A percentile compares a stretch with the other conserved stretches of the same genome.
These are phyloP conservation scores for Clathrospora elynae DNA, from an alignment of 2,329 filamentous ascomycete genomes.

Conservation along the genomic window DNA sequence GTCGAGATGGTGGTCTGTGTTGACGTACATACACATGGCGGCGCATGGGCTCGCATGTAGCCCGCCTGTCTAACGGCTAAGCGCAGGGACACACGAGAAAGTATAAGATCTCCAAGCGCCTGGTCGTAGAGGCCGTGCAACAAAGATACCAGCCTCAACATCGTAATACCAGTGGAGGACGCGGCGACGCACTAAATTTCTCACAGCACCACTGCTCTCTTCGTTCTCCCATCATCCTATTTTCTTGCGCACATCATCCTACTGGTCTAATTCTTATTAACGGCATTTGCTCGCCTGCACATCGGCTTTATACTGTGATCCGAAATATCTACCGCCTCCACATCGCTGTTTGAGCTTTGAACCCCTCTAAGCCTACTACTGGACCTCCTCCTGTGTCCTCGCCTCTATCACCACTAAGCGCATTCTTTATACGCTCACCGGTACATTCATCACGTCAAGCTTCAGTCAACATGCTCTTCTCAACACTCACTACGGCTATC, in stretches of 20 bases:
- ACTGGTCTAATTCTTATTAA: too few relatives aligned
- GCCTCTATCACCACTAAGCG: too few relatives aligned
- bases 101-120: conserved; percentile 39
- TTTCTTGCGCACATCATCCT: too few relatives aligned
- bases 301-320: not conserved
- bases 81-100: conserved; percentile 27
- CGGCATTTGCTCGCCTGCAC: not conserved
- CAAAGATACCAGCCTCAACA: conserved; percentile 24
- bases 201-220: not conserved
- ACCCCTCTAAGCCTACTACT: too few relatives aligned
- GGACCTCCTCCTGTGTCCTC: too few relatives aligned
- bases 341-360: not conserved
- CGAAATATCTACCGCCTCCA: not conserved
- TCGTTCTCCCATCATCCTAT: not conserved
- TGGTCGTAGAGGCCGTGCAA: conserved; percentile 18
- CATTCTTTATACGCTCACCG: too few relatives aligned
- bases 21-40: conserved; percentile 37
- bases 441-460: too few relatives aligned
- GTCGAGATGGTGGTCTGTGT: conserved; percentile 30
- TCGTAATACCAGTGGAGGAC: conserved; percentile 9
- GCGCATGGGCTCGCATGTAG: conserved; percentile 34
- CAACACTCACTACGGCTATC: conserved; percentile 31
- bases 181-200: too few relatives aligned
- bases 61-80: conserved; percentile 37
- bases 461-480: conserved; percentile 39